Evolutionary conservation across 371 early-diverging fungal species (phyloP), one percentile per base, ranked within the genome.

Genomic region (Lichtheimia ramosa): DNA sequence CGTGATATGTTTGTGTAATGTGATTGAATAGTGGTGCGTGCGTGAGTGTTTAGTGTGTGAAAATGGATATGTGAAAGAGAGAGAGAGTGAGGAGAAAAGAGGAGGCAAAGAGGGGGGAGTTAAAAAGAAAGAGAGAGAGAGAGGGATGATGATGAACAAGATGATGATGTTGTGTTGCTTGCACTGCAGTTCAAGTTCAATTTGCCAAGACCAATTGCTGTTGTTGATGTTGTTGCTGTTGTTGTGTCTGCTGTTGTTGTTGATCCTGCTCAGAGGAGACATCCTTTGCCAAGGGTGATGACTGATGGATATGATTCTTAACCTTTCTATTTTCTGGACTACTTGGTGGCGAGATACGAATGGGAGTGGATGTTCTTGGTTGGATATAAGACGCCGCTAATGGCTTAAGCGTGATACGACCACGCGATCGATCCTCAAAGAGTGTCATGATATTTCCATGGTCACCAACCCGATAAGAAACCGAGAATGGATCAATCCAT

Each of bases 401-500:
- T 3, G 73, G 25, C 53, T 78, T 77, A 54, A 83, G 59, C 18
- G 81, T 74, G 54, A 87, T 68, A 54, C 85, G 70, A 13, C 84
- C 82, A 48, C 83, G 78, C 57, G 85, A 71, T 34, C 84, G 74
- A 64, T 90, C 89, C 56, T 87, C 87, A 66, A 88, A 92, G 39
- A 92, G 64, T 24, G 88, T 86, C 75, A 84, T 83, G 59, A 90
- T 80, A 24, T 81, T 77, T 13, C 89, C 90, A 56, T 88, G 84
- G 68, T 93, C 93, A 20, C 93, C 92, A 40, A 88, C 82, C 20
- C 90, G 73, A 72, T 90, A 93, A 10, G 88, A 82, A 5, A 92
- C 92, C 42, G 67, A 76, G 54, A 81, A 84, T n/a, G 93, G 93
- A 69, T 93, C 93, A 60, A 89, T 84, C 93, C 93, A 93, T 8